These are phyloP conservation scores for Fusarium graminum DNA, from an alignment of 2,329 filamentous ascomycete species.

Conservation along the genomic window DNA sequence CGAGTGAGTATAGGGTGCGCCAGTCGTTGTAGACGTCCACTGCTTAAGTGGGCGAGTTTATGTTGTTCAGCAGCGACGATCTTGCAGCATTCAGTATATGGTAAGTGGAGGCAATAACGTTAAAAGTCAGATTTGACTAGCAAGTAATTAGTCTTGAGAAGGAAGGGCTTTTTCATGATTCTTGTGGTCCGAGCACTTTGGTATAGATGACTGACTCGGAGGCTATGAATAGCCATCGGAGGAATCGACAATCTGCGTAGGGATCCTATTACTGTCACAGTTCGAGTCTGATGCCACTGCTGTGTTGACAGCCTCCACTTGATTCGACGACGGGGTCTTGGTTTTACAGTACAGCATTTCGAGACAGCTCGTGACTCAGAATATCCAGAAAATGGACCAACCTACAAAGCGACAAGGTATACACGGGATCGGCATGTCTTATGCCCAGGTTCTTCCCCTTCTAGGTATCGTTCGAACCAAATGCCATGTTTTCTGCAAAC, in stretches of 20 bases:
- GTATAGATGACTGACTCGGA: background rate
- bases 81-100: too few species aligned
- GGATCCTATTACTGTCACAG: background rate
- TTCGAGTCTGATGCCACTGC: slow-evolving; percentile 1
- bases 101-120: too few species aligned
- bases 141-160: background rate
- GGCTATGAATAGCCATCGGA: background rate
- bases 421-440: slow-evolving; percentile 6
- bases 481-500: slow-evolving; percentile 35
- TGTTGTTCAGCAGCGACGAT: background rate
- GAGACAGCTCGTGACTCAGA: slow-evolving; percentile 4
- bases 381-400: background rate
- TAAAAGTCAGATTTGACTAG: background rate
- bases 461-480: background rate
- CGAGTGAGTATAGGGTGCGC: background rate
- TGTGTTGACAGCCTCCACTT: slow-evolving; percentile 19
- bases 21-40: background rate
- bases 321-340: slow-evolving; percentile 10
- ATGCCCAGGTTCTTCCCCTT: background rate
- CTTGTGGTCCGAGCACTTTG: background rate
- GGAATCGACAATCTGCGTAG: background rate
- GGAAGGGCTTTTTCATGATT: too few species aligned
- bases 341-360: background rate
- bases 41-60: background rate
- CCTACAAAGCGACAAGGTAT: background rate